Conservation (phyloP, 192 early-diverging fungal genomes). For the Spizellomyces punctatus region DNA sequence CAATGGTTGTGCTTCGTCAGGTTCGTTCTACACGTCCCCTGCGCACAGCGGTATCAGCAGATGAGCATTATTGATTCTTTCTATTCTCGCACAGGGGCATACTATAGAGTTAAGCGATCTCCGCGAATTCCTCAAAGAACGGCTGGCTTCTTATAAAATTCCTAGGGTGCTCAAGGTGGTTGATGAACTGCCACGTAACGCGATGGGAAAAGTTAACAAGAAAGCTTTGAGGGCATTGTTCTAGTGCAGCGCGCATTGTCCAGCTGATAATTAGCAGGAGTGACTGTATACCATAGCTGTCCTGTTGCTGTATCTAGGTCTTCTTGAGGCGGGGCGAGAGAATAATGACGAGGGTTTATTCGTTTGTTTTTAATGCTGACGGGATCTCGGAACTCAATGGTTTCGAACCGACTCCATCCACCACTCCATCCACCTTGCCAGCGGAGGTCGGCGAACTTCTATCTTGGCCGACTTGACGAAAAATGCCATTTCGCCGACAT, state of each 20-base stretch:
- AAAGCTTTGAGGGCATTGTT: conserved; percentile 68
- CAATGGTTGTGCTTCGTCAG: conserved; percentile 57
- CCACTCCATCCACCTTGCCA: too few relatives aligned
- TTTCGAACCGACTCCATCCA: too few relatives aligned
- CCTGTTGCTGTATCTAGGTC: too few relatives aligned
- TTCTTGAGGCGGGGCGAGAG: too few relatives aligned
- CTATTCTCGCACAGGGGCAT: background rate
- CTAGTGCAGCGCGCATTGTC: background rate
- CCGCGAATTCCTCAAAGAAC: conserved; percentile 54
- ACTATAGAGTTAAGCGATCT: conserved; percentile 38
- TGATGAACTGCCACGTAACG: conserved; percentile 74
- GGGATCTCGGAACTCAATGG: too few relatives aligned
- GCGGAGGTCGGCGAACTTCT: too few relatives aligned
- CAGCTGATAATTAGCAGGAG: too few relatives aligned
- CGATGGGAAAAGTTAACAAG: conserved; percentile 90
- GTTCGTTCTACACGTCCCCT: background rate
- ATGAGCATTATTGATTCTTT: background rate
- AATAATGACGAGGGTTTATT: too few relatives aligned
- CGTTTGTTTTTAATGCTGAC: too few relatives aligned
- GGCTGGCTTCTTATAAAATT: conserved; percentile 77
- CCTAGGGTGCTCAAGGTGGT: conserved; percentile 57
- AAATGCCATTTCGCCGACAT: too few relatives aligned
- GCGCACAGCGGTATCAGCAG: background rate
- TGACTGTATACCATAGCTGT: too few relatives aligned
- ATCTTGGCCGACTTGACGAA: too few relatives aligned